A percentile compares a stretch with the other conserved stretches of the same genome.
These are phyloP conservation scores for Mycena olivaceomarginata DNA, from an alignment of 768 basidiomycete genomes.

Conservation along the genomic window DNA sequence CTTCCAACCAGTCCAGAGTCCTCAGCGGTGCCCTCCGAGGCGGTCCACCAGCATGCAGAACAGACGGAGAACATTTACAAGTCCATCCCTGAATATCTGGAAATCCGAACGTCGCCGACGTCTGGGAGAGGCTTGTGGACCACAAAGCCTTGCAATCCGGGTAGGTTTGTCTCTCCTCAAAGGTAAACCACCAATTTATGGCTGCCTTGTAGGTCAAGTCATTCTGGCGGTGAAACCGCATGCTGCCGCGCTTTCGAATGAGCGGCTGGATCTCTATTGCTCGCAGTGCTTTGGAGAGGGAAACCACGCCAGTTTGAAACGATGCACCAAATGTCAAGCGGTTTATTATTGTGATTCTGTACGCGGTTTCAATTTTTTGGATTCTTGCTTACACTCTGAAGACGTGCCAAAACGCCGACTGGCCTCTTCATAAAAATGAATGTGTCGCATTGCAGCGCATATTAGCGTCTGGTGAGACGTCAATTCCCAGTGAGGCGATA, in stretches of 20 bases:
- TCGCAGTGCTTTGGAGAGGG: conserved; percentile 76
- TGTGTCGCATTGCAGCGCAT: conserved; percentile 78
- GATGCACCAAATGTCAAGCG: conserved; percentile 84
- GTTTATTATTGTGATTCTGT: conserved; percentile 88
- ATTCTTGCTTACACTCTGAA: conserved; percentile 51
- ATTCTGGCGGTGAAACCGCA: conserved; percentile 77
- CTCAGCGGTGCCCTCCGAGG: conserved; percentile 50
- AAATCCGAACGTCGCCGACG: conserved; percentile 57
- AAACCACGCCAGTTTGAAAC: conserved; percentile 65
- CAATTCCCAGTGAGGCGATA: conserved; percentile 86
- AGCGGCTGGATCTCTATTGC: conserved; percentile 78
- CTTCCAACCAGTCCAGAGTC: conserved; percentile 31
- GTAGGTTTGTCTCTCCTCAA: conserved; percentile 48
- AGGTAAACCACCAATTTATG: neutral
- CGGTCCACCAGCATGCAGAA: conserved; percentile 57
- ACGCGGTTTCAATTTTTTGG: conserved; percentile 49
- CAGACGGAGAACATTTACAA: conserved; percentile 48
- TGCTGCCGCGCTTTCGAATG: conserved; percentile 78
- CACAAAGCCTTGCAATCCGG: conserved; percentile 57
- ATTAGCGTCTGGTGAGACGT: conserved; percentile 67
- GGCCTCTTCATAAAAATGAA: conserved; percentile 86
- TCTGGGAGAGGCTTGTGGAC: conserved; percentile 70
- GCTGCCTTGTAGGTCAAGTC: conserved; percentile 67
- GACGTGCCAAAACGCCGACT: conserved; percentile 85
- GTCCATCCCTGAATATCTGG: conserved; percentile 62